Conservation (phyloP, 2,329 filamentous ascomycete species). For the Exophiala spinifera region DNA sequence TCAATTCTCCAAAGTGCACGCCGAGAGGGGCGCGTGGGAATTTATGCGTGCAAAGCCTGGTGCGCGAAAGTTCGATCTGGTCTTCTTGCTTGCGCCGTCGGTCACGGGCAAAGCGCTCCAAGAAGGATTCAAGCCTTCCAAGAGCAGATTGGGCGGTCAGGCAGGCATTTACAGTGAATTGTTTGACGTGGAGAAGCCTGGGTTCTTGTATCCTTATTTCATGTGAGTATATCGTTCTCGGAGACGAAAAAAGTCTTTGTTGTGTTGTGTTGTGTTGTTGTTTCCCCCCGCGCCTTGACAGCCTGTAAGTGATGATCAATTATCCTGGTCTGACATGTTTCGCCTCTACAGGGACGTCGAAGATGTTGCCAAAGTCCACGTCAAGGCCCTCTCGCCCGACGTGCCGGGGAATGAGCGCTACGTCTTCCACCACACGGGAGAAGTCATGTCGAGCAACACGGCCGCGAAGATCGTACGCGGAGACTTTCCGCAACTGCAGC, state of each 20-base stretch:
- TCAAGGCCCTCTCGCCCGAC: conserved; percentile 5
- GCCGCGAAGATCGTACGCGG: conserved; percentile 5
- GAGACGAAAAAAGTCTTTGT: too few species aligned
- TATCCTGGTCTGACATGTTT: too few species aligned
- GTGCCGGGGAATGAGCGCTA: conserved; percentile 13
- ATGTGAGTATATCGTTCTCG: conserved; percentile 9
- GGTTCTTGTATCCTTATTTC: conserved; percentile 9
- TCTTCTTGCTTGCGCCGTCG: conserved; percentile 10
- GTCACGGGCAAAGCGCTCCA: conserved; percentile 9
- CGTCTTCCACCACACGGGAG: conserved; percentile 7
- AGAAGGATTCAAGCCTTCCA: conserved; percentile 5
- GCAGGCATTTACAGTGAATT: conserved; percentile 7
- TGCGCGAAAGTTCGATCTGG: conserved; percentile 4
- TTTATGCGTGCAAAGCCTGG: conserved; percentile 7
- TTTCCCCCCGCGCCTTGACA: background rate
- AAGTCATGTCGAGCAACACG: conserved; percentile 3
- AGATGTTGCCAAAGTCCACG: conserved; percentile 9
- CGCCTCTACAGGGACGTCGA: conserved; percentile 7
- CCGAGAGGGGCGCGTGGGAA: conserved; percentile 11
- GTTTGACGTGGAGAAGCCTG: conserved; percentile 10
- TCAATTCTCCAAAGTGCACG: conserved; percentile 10
- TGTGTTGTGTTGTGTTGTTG: too few species aligned
- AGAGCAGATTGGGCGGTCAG: conserved; percentile 5
- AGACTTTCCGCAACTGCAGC: conserved; percentile 8
- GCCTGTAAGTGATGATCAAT: too few species aligned